Conservation (phyloP, 106 monocot species). For the Phalaenopsis equestris region DNA sequence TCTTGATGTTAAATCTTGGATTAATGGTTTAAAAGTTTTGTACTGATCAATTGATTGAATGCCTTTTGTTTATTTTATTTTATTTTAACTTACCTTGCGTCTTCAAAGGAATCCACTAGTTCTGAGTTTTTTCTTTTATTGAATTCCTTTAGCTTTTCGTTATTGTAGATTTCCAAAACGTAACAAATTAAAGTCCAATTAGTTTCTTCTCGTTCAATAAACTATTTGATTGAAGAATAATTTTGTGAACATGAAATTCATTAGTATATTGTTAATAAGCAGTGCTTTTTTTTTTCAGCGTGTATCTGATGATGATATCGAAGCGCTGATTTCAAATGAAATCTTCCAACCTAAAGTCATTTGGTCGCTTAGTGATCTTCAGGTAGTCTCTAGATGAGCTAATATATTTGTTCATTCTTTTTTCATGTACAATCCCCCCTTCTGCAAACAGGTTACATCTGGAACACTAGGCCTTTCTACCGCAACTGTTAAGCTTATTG, state of each 20-base stretch:
- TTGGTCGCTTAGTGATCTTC: conserved; percentile 85
- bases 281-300: conserved; percentile 40
- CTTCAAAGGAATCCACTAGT: neutral
- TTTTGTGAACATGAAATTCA: neutral
- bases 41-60: neutral
- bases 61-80: neutral
- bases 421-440: neutral
- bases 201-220: neutral
- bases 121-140: neutral
- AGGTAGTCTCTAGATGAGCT: conserved; percentile 28
- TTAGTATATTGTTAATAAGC: neutral
- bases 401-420: neutral
- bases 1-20: neutral
- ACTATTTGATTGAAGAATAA: neutral
- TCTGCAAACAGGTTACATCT: conserved; percentile 50
- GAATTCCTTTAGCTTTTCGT: neutral
- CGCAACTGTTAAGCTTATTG: conserved; percentile 77
- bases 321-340: conserved; percentile 75
- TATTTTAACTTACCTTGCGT: neutral
- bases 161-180: neutral
- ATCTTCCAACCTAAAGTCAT: conserved; percentile 73
- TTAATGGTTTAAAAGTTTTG: neutral
- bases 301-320: conserved; percentile 81
- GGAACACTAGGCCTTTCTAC: conserved; percentile 86
- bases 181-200: neutral